A percentile compares a stretch with the other conserved stretches of the same genome.
These are phyloP conservation scores for Starmera stellimalicola DNA, from an alignment of 1,139 yeast genomes.

Conservation along the genomic window DNA sequence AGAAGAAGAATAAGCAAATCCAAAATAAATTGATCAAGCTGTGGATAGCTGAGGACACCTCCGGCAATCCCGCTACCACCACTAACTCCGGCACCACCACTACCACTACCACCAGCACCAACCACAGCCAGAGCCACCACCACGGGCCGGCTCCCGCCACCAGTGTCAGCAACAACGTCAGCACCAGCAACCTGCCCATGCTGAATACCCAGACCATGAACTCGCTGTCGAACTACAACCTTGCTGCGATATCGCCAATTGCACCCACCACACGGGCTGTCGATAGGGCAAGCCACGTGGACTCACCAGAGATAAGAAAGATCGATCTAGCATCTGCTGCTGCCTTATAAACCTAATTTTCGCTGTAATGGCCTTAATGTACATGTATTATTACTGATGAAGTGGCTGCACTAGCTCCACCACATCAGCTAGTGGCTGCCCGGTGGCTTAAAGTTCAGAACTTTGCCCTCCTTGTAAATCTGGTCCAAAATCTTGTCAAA, in stretches of 20 bases:
- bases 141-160: slow-evolving; percentile 1
- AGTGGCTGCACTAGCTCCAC: no score
- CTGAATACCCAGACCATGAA: slow-evolving; percentile 2
- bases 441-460: slow-evolving; percentile 52
- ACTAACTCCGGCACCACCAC: no score
- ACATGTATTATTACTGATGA: no score
- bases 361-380: no score
- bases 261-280: slow-evolving; percentile 17
- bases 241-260: slow-evolving; percentile 10
- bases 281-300: slow-evolving; percentile 10
- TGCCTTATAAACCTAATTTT: neutral
- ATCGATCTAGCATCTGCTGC: slow-evolving; percentile 16
- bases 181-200: slow-evolving; percentile 5
- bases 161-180: slow-evolving; percentile 4
- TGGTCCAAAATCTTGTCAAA: slow-evolving; percentile 54
- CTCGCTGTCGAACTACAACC: slow-evolving; percentile 4
- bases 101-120: slow-evolving; percentile 4
- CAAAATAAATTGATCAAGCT: slow-evolving; percentile 15
- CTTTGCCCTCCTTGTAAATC: slow-evolving; percentile 71
- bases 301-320: slow-evolving; percentile 12
- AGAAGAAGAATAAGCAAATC: slow-evolving; percentile 6
- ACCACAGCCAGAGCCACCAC: slow-evolving; percentile 4
- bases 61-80: no score
- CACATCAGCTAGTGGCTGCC: slow-evolving; percentile 13
- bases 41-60: slow-evolving; percentile 13